Evolutionary conservation across 306 rosid genomes (phyloP), one percentile per base, ranked within the genome.

Genomic region (Lotus japonicus): DNA sequence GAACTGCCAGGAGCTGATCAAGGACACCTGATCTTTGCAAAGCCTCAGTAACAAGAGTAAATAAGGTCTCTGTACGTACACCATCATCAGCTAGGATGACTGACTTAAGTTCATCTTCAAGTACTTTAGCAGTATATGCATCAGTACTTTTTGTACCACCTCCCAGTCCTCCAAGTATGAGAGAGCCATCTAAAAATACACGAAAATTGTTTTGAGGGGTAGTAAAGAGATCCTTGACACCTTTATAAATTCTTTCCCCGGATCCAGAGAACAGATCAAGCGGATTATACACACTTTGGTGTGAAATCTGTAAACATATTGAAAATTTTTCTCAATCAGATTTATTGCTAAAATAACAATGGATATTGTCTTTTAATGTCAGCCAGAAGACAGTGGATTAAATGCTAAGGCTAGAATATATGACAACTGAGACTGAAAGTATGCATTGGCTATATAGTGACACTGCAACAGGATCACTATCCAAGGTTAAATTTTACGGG

Each of bases 141-240:
- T 81, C 82, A 46, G 97, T 88, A 64, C 62, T 46, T 66, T 73
- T 64, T 35, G 92, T 86, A 78, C 66, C 77, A 68, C 95, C 92
- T 76, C 97, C 99, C 67, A 87, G 77, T 33, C 80, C 84, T 81
- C 97, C 99, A 77, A 88, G 86, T 83, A 85, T 75, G 80, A 85
- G 84, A 76, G 87, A 82, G 71, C 99, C 96, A 71, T 95, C 79
- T 52, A 85, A 75, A 74, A 95, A 90, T 71, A 95, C 95, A 16
- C 92, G 95, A 41, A 95, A 88, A 78, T 90, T 95, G 80, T 95
- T 95, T 76, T 95, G 99, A 61, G 99, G 96, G 64, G 91, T 88
- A 28, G 79, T 17, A 58, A 90, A 83, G 74, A 95, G 97, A 84
- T 86, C 77, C 71, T 58, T 83, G 39, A 90, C 56, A 64, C 96